Evolutionary conservation across 2,329 filamentous ascomycete genomes (phyloP).

Genomic region (Talaromyces verruculosus): DNA sequence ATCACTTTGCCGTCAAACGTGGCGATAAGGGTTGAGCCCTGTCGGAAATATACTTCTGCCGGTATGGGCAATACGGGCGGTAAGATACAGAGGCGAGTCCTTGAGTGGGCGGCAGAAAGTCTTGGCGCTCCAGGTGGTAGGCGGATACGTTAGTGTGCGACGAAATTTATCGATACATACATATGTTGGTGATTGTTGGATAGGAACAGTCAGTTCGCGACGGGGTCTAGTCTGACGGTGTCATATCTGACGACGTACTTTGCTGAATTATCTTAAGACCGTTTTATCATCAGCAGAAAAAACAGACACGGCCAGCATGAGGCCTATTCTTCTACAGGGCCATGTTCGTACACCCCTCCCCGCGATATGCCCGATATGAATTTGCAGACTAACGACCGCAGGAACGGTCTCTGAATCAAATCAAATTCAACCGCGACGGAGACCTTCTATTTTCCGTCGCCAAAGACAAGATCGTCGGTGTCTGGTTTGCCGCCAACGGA

Average conservation of each 20-base stretch:
- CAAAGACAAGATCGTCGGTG: conserved; percentile 96
- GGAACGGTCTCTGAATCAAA: conserved; percentile 93
- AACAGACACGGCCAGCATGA: conserved; percentile 65
- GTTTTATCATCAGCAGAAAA: not conserved
- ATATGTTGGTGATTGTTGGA: not conserved
- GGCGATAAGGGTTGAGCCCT: conserved; percentile 19
- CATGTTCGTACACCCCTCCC: conserved; percentile 60
- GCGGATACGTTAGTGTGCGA: conserved; percentile 37
- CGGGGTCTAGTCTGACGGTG: conserved; percentile 29
- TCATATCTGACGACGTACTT: not conserved
- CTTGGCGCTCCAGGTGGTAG: conserved; percentile 9
- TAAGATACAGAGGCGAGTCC: conserved; percentile 21
- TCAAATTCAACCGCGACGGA: conserved; percentile 93
- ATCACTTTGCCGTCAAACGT: no score
- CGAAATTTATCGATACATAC: conserved; percentile 36
- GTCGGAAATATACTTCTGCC: conserved; percentile 30
- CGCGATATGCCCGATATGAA: not conserved
- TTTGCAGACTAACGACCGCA: conserved; percentile 33
- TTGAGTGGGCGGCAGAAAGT: conserved; percentile 13
- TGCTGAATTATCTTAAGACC: not conserved
- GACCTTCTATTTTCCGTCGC: conserved; percentile 94
- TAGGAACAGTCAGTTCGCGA: conserved; percentile 24
- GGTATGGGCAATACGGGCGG: conserved; percentile 27
- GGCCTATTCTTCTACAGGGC: conserved; percentile 91
- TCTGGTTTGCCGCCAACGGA: conserved; percentile 96